Evolutionary conservation across 1,284 basidiomycete genomes (phyloP).

Genomic region (Takashimella tepidaria): DNA sequence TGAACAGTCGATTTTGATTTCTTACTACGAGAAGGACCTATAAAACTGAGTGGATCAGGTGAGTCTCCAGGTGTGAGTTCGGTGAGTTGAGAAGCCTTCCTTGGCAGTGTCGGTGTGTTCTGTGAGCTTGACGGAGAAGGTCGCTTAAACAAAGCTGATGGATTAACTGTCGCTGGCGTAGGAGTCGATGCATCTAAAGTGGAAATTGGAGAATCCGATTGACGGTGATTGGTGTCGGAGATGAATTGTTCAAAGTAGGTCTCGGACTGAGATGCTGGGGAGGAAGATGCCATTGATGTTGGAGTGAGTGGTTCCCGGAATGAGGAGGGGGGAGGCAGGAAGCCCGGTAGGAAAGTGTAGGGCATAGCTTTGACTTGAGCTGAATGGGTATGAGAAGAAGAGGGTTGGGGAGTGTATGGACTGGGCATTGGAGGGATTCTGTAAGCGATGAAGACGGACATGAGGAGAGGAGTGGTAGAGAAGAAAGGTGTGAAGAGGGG

Average conservation of each 20-base stretch:
- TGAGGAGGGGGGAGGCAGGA: slow-evolving; percentile 1
- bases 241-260: slow-evolving; percentile 19
- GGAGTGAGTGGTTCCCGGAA: slow-evolving; percentile 13
- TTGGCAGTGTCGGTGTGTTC: slow-evolving; percentile 12
- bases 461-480: no score
- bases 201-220: slow-evolving; percentile 1
- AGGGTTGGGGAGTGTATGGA: background rate
- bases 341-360: slow-evolving; percentile 15
- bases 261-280: slow-evolving; percentile 2
- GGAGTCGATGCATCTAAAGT: background rate
- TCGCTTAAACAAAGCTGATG: slow-evolving; percentile 12
- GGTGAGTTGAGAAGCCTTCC: background rate
- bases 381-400: no score
- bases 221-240: slow-evolving; percentile 9
- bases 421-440: no score
- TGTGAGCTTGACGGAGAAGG: background rate
- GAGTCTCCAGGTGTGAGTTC: slow-evolving; percentile 13
- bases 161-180: slow-evolving; percentile 8
- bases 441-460: background rate
- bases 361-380: slow-evolving; percentile 8
- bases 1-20: slow-evolving; percentile 8
- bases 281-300: slow-evolving; percentile 4
- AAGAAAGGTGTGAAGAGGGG: background rate
- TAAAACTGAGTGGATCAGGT: slow-evolving; percentile 24
- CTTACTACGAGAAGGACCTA: slow-evolving; percentile 35